Evolutionary conservation across 169 alveolate species (phyloP).

Genomic region (Plasmodium sp.): DNA sequence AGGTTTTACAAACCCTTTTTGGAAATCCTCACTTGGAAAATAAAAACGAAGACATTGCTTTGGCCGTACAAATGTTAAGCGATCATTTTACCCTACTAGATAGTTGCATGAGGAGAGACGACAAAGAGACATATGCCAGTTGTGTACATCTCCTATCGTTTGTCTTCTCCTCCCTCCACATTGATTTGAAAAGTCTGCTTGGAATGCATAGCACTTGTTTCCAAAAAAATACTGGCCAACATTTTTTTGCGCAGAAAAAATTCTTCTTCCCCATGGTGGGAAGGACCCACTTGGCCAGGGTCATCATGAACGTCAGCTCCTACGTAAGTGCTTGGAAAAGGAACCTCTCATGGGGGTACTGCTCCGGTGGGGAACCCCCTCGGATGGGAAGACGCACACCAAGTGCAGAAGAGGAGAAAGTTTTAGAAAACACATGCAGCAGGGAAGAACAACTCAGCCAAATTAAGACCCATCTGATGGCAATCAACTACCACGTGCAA

Average conservation of each 20-base stretch:
- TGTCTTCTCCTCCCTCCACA: background rate
- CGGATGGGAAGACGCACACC: background rate
- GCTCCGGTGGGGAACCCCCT: background rate
- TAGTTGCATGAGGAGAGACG: background rate
- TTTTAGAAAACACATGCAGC: too few relatives aligned
- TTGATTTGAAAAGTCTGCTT: background rate
- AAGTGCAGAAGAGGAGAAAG: background rate
- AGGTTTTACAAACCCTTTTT: background rate
- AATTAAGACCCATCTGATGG: background rate
- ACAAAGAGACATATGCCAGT: background rate
- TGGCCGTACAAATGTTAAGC: background rate
- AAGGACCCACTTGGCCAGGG: background rate
- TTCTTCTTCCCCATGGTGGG: slow-evolving; percentile 3
- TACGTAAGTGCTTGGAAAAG: background rate
- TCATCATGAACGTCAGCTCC: background rate
- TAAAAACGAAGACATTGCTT: background rate
- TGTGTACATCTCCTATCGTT: background rate
- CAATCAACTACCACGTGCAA: background rate
- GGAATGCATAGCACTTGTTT: background rate
- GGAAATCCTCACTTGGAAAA: background rate
- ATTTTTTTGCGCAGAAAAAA: background rate
- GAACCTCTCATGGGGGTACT: background rate
- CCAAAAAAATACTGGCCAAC: background rate
- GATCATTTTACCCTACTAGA: background rate
- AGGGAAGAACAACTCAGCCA: too few relatives aligned